Conservation (phyloP, 495 filamentous ascomycete species). For the Astrocystis sublimbata region DNA sequence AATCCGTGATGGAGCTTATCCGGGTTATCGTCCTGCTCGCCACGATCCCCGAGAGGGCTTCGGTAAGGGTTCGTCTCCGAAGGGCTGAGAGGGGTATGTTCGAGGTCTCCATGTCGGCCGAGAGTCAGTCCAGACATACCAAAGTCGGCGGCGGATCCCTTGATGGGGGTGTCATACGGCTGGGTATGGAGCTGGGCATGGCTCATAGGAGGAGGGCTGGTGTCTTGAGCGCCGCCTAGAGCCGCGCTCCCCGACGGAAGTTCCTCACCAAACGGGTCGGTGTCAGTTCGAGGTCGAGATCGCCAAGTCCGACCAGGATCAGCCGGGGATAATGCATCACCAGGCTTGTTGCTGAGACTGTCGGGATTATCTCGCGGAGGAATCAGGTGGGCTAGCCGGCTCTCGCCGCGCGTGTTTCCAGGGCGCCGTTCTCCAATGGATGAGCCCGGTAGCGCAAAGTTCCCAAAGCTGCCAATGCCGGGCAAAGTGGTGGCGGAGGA, state of each 20-base stretch:
- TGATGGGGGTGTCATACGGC: slow-evolving; percentile 57
- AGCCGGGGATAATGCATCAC: slow-evolving; percentile 33
- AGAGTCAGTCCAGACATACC: slow-evolving; percentile 79
- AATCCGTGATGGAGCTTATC: slow-evolving; percentile 42
- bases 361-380: slow-evolving; percentile 77
- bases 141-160: slow-evolving; percentile 63
- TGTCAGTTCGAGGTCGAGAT: slow-evolving; percentile 66
- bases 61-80: slow-evolving; percentile 98
- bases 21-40: slow-evolving; percentile 66
- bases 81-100: slow-evolving; percentile 70
- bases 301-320: slow-evolving; percentile 48
- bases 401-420: slow-evolving; percentile 70
- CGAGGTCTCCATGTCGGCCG: slow-evolving; percentile 51
- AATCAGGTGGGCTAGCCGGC: slow-evolving; percentile 80
- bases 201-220: slow-evolving; percentile 57
- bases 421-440: slow-evolving; percentile 71
- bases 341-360: slow-evolving; percentile 49
- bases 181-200: slow-evolving; percentile 40
- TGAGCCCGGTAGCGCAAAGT: slow-evolving; percentile 62
- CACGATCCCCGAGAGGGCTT: slow-evolving; percentile 82
- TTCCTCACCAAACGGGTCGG: slow-evolving; percentile 76
- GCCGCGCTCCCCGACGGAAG: slow-evolving; percentile 72
- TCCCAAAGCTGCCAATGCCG: slow-evolving; percentile 85
- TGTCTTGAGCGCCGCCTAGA: slow-evolving; percentile 74
- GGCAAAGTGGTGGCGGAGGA: slow-evolving; percentile 56